Conservation (phyloP, 208 protist genomes). For the Phytomonas serpens region DNA sequence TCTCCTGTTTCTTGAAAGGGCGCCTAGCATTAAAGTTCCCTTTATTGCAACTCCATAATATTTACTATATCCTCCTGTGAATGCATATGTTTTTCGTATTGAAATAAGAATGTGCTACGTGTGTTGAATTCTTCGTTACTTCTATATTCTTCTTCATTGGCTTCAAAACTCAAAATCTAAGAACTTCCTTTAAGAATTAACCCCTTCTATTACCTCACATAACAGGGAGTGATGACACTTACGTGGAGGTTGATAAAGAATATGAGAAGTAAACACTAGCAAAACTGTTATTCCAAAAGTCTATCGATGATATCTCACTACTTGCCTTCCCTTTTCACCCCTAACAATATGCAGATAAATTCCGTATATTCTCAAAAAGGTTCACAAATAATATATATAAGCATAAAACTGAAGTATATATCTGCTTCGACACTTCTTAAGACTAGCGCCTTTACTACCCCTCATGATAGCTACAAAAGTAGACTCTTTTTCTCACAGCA, state of each 20-base stretch:
- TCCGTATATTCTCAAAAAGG: background rate
- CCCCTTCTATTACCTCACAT: background rate
- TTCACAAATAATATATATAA: conserved; percentile 4
- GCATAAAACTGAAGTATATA: background rate
- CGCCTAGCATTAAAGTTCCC: background rate
- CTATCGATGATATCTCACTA: background rate
- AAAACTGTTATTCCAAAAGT: background rate
- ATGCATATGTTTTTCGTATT: background rate
- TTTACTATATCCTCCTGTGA: background rate
- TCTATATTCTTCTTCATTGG: background rate
- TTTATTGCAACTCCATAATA: background rate
- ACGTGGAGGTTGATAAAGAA: background rate
- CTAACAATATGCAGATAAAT: background rate
- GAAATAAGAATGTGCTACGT: background rate
- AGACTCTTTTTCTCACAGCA: background rate
- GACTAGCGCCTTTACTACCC: background rate
- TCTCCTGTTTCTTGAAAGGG: background rate
- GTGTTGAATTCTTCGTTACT: background rate
- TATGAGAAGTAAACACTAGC: background rate
- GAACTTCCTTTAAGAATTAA: background rate
- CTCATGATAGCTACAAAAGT: background rate
- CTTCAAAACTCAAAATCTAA: background rate
- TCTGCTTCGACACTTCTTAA: background rate
- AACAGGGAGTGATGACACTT: background rate
- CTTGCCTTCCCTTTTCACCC: background rate